Evolutionary conservation across 176 grass and related monocot species (phyloP).

Genomic region (Aegilops bicornis): DNA sequence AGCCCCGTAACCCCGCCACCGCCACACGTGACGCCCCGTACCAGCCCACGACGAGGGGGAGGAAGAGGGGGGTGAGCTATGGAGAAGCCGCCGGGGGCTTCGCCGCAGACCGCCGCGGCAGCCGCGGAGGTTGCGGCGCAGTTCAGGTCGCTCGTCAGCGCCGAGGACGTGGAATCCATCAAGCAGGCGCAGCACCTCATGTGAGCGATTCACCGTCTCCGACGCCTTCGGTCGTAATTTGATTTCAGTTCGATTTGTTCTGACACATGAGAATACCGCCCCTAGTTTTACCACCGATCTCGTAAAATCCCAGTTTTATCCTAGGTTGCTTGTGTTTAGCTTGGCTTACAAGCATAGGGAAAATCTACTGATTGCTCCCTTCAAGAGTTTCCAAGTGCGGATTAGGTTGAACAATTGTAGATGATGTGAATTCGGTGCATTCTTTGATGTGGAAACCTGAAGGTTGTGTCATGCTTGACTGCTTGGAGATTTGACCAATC

Average conservation of each 20-base stretch:
- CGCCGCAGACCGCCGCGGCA: constrained; percentile 30
- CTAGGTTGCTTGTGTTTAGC: neutral
- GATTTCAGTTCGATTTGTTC: neutral
- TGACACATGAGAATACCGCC: neutral
- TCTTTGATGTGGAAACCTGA: neutral
- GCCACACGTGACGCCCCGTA: neutral
- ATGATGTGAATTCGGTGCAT: neutral
- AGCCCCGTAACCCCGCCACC: neutral
- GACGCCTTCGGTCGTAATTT: neutral
- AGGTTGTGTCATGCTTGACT: neutral
- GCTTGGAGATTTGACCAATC: neutral
- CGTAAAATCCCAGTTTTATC: neutral
- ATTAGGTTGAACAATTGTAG: neutral
- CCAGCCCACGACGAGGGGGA: neutral
- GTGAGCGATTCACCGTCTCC: constrained; percentile 32
- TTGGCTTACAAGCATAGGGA: neutral
- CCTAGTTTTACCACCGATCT: neutral
- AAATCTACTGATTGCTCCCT: neutral
- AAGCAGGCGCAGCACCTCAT: constrained; percentile 75
- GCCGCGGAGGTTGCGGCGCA: constrained; percentile 64
- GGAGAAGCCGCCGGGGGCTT: constrained; percentile 27
- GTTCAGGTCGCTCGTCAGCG: constrained; percentile 62
- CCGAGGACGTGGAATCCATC: constrained; percentile 50
- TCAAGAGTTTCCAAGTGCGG: neutral
- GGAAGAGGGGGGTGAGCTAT: neutral